phyloP scores from a whole-genome alignment of 306 rosid genomes.

The Corylus heterophylla region DNA sequence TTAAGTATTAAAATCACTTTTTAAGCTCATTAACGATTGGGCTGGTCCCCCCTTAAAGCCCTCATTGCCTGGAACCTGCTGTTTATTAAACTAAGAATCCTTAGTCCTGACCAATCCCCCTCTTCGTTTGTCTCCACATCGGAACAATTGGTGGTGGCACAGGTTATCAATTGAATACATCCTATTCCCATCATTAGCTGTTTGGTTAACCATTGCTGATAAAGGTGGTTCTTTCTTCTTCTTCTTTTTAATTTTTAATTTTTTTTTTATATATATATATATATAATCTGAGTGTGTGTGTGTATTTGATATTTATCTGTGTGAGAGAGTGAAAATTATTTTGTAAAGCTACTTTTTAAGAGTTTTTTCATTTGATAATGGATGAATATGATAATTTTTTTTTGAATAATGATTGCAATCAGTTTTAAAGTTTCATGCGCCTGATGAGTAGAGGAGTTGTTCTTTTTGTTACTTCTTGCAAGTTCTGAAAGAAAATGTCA shows the following conservation, averaged over 20 bases:
- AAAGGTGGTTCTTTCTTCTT: neutral
- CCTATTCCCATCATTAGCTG: neutral
- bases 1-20: too few species aligned
- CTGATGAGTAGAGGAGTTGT: neutral
- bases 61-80: neutral
- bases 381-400: neutral
- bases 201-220: neutral
- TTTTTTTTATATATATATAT: too few species aligned
- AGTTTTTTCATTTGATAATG: neutral
- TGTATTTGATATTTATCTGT: neutral
- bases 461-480: neutral
- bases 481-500: neutral
- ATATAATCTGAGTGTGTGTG: too few species aligned
- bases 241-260: too few species aligned
- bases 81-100: neutral
- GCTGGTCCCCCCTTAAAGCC: neutral
- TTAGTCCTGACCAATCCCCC: neutral
- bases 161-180: neutral
- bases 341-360: neutral
- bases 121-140: neutral
- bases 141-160: neutral
- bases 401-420: neutral
- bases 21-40: neutral
- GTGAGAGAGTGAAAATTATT: neutral
- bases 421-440: neutral